Evolutionary conservation across 352 stramenopile species (phyloP), one percentile per base, ranked within the genome.

Genomic region (Phytophthora chlamydospora): DNA sequence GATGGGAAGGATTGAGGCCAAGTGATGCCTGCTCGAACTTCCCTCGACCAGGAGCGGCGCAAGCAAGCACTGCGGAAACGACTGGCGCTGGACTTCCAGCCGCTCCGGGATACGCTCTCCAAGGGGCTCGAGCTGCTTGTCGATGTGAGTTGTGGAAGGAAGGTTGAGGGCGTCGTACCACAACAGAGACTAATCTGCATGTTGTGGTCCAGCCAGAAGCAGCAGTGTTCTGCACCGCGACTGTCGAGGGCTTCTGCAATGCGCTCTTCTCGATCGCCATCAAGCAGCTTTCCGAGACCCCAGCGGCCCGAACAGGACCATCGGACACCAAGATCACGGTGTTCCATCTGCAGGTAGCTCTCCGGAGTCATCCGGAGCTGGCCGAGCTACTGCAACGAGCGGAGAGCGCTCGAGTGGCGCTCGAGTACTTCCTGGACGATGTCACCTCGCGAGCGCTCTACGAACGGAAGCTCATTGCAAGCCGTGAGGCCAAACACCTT

Each of bases 391-490:
- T 85, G 6, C 42, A 61, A 21, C 60, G 62, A 44, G 76, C 74
- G 9, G 66, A 78, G 13, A 73, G 52, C n/a, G 75, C 65, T 24
- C 50, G 47, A 31, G 51, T 73, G 32, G 71, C 73, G 48, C 58
- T 88, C 40, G 68, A 76, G 41, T 84, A 71, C 53, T 85, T 88
- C 50, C 44, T 88, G 21, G 78, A 88, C 51, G 78, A 82, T 53
- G 51, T 60, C 4, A 80, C 73, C 17, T 85, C 76, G 3, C 65
- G 58, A 4, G 71, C 68, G 32, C 59, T 88, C 24, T 79, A 84
- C 46, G 58, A 71, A 16, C 71, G 73, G 5, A 66, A 71, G 2
- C 54, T 83, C 21, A 69, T 85, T 58, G 42, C 60, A 16, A 77
- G 71, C 36, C 71, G 66, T 6, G 71, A 88, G 29, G 71, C 76